These are phyloP conservation scores for Neurospora intermedia DNA, from an alignment of 495 filamentous ascomycete genomes.

Conservation along the genomic window DNA sequence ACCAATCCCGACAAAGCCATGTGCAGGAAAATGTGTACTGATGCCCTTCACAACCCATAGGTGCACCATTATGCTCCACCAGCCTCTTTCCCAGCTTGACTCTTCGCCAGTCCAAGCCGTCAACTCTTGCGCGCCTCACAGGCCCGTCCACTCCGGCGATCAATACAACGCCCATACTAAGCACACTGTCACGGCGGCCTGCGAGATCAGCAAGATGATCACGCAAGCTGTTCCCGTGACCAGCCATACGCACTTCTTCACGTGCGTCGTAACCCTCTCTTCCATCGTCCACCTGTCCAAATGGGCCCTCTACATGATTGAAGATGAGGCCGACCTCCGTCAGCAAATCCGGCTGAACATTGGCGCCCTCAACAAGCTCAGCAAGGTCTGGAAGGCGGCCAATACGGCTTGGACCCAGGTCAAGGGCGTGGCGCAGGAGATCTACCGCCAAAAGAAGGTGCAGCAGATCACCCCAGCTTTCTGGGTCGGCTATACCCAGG, in stretches of 20 bases:
- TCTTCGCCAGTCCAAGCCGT: conserved; percentile 42
- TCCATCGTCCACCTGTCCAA: conserved; percentile 51
- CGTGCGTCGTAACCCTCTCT: conserved; percentile 65
- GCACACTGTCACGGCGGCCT: conserved; percentile 69
- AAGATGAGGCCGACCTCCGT: conserved; percentile 61
- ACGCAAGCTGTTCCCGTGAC: conserved; percentile 62
- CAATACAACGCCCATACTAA: conserved; percentile 61
- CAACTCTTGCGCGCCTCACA: conserved; percentile 47
- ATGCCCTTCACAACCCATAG: conserved; percentile 9
- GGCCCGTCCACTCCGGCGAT: conserved; percentile 43
- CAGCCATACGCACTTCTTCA: conserved; percentile 82
- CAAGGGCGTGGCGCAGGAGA: conserved; percentile 55
- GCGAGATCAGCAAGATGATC: conserved; percentile 65
- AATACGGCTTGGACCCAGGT: conserved; percentile 64
- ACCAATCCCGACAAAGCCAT: not conserved
- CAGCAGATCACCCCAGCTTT: conserved; percentile 38
- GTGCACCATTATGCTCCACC: conserved; percentile 62
- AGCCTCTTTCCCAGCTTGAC: conserved; percentile 53
- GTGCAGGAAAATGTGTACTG: not conserved
- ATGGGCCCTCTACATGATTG: conserved; percentile 45
- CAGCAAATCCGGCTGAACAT: conserved; percentile 73
- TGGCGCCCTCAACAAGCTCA: conserved; percentile 67
- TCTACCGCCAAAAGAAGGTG: conserved; percentile 47
- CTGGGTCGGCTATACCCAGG: conserved; percentile 43
- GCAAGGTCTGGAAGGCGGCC: conserved; percentile 68